Conservation (phyloP, 495 filamentous ascomycete genomes). For the Daldinia concentrica region DNA sequence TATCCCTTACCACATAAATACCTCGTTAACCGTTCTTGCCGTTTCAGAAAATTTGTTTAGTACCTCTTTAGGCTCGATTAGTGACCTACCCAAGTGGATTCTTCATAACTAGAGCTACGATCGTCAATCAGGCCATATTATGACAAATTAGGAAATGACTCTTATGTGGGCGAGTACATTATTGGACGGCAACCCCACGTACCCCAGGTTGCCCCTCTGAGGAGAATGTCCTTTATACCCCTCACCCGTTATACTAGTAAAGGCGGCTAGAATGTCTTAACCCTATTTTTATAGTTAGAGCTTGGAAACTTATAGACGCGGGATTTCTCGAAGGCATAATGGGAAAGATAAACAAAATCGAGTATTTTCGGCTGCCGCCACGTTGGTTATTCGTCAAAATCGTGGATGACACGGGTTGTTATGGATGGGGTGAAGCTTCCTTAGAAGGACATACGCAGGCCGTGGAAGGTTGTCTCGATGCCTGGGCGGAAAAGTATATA, state of each 20-base stretch:
- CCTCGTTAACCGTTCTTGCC: not conserved
- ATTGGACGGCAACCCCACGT: constrained; percentile 20
- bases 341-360: constrained; percentile 73
- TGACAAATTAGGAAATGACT: constrained; percentile 12
- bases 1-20: not conserved
- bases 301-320: not conserved
- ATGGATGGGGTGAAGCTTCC: constrained; percentile 83
- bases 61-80: not conserved
- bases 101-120: not conserved
- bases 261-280: not conserved
- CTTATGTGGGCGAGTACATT: constrained; percentile 13
- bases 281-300: not conserved
- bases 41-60: not conserved
- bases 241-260: not conserved
- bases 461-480: constrained; percentile 78
- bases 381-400: constrained; percentile 86
- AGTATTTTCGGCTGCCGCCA: constrained; percentile 78
- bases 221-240: constrained; percentile 1
- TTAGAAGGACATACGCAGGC: constrained; percentile 80
- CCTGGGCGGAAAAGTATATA: constrained; percentile 67
- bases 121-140: constrained; percentile 17
- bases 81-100: constrained; percentile 1
- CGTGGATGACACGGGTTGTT: constrained; percentile 67
- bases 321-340: constrained; percentile 50
- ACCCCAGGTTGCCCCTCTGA: constrained; percentile 2